Evolutionary conservation across 176 grass and related monocot species (phyloP).

Genomic region (Pontederia paniculata): DNA sequence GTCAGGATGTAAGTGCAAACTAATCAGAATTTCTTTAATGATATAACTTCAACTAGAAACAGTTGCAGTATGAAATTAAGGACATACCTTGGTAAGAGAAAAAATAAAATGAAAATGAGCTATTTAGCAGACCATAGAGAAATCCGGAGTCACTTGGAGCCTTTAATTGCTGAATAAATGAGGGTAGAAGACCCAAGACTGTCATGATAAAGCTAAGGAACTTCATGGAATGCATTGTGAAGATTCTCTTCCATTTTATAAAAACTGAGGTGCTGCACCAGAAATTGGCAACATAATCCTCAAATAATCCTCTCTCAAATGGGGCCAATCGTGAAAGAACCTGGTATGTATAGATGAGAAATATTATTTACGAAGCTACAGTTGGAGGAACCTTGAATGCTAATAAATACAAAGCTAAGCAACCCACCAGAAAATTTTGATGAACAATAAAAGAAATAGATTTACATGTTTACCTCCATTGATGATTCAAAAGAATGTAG

Average conservation of each 20-base stretch:
- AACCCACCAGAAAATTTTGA: background rate
- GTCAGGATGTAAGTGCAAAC: constrained; percentile 21
- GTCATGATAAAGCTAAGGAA: constrained; percentile 62
- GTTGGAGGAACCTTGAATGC: background rate
- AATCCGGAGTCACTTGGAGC: constrained; percentile 74
- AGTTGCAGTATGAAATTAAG: background rate
- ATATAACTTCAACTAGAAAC: background rate
- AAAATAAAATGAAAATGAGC: constrained; percentile 77
- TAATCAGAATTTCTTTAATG: constrained; percentile 8
- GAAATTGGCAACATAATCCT: constrained; percentile 97
- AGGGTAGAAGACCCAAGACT: constrained; percentile 70
- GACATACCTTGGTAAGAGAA: constrained; percentile 90
- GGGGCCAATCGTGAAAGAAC: constrained; percentile 72
- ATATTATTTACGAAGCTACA: background rate
- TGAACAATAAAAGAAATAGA: background rate
- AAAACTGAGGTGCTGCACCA: constrained; percentile 89
- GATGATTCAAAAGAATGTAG: constrained; percentile 57
- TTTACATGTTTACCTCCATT: constrained; percentile 35
- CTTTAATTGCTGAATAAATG: constrained; percentile 80
- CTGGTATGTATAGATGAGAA: constrained; percentile 27
- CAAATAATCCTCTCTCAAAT: constrained; percentile 90
- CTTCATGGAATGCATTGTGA: constrained; percentile 49
- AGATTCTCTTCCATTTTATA: constrained; percentile 88
- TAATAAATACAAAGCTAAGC: background rate
- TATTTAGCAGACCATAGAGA: constrained; percentile 71